A percentile compares a stretch with the other conserved stretches of the same genome.
These are phyloP conservation scores for Beauveria sp. DNA, from an alignment of 2,329 filamentous ascomycete genomes.

Conservation along the genomic window DNA sequence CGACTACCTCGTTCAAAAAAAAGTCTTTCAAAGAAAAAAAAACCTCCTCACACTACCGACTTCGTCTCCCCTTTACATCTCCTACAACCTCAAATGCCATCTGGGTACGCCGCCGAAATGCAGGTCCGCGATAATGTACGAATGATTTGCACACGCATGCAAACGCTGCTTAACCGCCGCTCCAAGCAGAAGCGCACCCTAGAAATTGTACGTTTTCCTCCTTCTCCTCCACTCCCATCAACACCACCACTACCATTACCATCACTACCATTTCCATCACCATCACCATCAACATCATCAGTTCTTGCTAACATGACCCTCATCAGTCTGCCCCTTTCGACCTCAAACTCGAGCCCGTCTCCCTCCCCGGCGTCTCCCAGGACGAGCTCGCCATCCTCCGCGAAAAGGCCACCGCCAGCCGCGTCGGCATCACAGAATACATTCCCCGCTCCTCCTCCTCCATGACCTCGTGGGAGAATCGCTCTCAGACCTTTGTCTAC, in stretches of 20 bases:
- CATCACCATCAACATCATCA: neutral
- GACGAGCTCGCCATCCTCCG: slow-evolving; percentile 49
- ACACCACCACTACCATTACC: neutral
- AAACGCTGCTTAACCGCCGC: slow-evolving; percentile 33
- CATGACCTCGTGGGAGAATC: slow-evolving; percentile 12
- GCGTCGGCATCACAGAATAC: slow-evolving; percentile 37
- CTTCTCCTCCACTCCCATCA: neutral
- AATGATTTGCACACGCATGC: slow-evolving; percentile 36
- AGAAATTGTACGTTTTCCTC: slow-evolving; percentile 37
- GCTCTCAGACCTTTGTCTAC: slow-evolving; percentile 16
- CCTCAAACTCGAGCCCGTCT: slow-evolving; percentile 46
- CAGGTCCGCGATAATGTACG: slow-evolving; percentile 36
- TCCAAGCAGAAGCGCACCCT: slow-evolving; percentile 35
- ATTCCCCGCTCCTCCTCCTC: slow-evolving; percentile 18
- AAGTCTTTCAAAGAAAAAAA: too few species aligned
- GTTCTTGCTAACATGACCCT: slow-evolving; percentile 17
- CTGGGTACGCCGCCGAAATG: slow-evolving; percentile 7
- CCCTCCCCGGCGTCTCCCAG: slow-evolving; percentile 47
- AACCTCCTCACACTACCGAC: too few species aligned
- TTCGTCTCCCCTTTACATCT: neutral
- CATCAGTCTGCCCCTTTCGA: slow-evolving; percentile 53
- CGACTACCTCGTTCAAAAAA: neutral
- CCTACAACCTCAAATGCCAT: neutral
- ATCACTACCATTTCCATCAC: neutral
- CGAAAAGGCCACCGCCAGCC: slow-evolving; percentile 44